phyloP scores from a whole-genome alignment of 768 basidiomycete species.

The Pleurotus ostreatus region DNA sequence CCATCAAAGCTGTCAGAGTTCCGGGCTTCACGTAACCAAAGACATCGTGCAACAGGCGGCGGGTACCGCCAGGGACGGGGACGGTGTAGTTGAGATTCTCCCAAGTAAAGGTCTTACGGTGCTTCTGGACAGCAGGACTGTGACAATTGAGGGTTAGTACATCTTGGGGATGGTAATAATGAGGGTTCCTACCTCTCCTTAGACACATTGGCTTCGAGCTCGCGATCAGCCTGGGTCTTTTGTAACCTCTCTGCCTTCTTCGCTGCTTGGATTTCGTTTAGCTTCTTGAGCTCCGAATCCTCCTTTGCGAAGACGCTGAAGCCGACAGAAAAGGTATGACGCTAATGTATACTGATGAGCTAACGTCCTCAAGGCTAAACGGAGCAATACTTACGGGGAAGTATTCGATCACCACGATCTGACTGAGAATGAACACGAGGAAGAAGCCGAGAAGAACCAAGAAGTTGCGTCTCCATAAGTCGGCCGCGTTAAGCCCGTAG shows the following conservation, averaged over 20 bases:
- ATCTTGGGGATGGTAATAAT: not conserved
- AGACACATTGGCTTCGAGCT: constrained; percentile 16
- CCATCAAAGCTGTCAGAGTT: constrained; percentile 87
- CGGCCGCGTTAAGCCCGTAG: constrained; percentile 41
- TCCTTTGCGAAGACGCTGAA: constrained; percentile 62
- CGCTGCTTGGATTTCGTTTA: constrained; percentile 49
- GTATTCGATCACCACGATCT: constrained; percentile 63
- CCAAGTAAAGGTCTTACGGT: constrained; percentile 75
- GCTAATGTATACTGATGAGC: constrained; percentile 26
- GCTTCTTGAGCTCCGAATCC: constrained; percentile 44
- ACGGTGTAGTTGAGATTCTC: constrained; percentile 74
- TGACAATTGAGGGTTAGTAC: not conserved
- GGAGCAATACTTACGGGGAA: constrained; percentile 40
- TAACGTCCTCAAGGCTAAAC: constrained; percentile 9
- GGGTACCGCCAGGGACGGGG: constrained; percentile 57
- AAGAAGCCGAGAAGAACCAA: constrained; percentile 70
- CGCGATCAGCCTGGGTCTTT: constrained; percentile 23
- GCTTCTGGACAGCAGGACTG: constrained; percentile 15
- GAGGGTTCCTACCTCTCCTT: constrained; percentile 7
- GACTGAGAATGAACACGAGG: constrained; percentile 63
- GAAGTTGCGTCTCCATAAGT: constrained; percentile 68
- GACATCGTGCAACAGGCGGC: constrained; percentile 68
- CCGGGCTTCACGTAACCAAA: constrained; percentile 83
- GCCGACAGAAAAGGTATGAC: constrained; percentile 43
- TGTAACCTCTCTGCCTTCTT: constrained; percentile 42